phyloP scores from a whole-genome alignment of 2,329 filamentous ascomycete species.

The Ceratocystis eucalypticola region DNA sequence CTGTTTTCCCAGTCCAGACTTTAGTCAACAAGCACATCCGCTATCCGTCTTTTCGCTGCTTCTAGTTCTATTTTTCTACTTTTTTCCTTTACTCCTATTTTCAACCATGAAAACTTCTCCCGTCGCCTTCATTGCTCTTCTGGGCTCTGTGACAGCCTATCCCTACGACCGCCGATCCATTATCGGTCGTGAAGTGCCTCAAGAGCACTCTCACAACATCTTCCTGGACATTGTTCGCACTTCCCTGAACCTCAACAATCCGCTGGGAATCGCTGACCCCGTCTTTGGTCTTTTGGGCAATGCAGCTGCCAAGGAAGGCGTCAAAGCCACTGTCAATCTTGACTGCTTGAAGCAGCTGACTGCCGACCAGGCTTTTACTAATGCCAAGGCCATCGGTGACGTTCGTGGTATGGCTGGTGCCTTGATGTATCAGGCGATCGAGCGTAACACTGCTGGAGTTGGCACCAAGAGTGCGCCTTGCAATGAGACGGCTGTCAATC shows the following conservation, averaged over 20 bases:
- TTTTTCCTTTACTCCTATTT: neutral
- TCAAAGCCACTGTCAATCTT: slow-evolving; percentile 31
- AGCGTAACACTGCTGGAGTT: slow-evolving; percentile 36
- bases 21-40: too few relatives aligned
- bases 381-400: slow-evolving; percentile 40
- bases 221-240: slow-evolving; percentile 34
- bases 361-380: slow-evolving; percentile 47
- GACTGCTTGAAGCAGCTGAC: slow-evolving; percentile 36
- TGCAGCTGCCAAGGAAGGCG: slow-evolving; percentile 35
- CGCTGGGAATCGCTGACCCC: slow-evolving; percentile 37
- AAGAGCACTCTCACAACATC: slow-evolving; percentile 42
- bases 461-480: slow-evolving; percentile 40
- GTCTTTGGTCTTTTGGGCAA: slow-evolving; percentile 38
- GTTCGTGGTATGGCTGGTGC: slow-evolving; percentile 41
- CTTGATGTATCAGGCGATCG: slow-evolving; percentile 41
- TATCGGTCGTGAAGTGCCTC: slow-evolving; percentile 35
- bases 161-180: slow-evolving; percentile 19
- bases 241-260: slow-evolving; percentile 35
- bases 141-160: slow-evolving; percentile 20
- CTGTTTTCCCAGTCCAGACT: too few relatives aligned
- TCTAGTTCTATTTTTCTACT: neutral
- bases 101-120: slow-evolving; percentile 14
- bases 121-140: slow-evolving; percentile 15
- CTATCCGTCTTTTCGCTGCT: neutral
- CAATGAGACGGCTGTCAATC: slow-evolving; percentile 44